A percentile compares a stretch with the other conserved stretches of the same genome.
These are phyloP conservation scores for Yarrowia keelungensis DNA, from an alignment of 805 yeast species.

Conservation along the genomic window DNA sequence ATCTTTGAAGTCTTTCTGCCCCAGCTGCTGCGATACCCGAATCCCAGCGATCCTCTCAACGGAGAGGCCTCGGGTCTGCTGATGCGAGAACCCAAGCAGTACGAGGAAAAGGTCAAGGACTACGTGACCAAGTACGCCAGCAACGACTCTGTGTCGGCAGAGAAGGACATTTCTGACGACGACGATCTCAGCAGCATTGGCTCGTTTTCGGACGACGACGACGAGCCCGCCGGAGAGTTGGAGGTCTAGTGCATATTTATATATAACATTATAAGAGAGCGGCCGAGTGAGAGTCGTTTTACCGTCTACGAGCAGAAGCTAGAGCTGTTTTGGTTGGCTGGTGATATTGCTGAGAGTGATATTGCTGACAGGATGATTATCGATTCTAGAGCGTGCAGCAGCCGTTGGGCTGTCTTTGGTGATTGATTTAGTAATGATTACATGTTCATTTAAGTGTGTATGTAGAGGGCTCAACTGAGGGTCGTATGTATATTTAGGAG, in stretches of 20 bases:
- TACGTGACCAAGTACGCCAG: slow-evolving; percentile 77
- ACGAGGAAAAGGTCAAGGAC: slow-evolving; percentile 67
- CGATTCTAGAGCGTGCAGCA: background rate
- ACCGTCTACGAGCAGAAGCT: background rate
- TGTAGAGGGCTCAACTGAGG: no score
- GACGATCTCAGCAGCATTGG: slow-evolving; percentile 55
- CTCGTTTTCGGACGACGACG: slow-evolving; percentile 52
- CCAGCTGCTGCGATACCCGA: slow-evolving; percentile 88
- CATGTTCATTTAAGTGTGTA: background rate
- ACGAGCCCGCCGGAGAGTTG: slow-evolving; percentile 52
- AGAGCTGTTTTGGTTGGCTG: no score
- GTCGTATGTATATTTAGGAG: no score
- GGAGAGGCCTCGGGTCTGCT: slow-evolving; percentile 86
- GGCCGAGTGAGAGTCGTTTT: slow-evolving; percentile 3
- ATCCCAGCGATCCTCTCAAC: slow-evolving; percentile 92
- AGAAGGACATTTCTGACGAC: slow-evolving; percentile 52
- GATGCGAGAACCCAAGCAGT: slow-evolving; percentile 68
- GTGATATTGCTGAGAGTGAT: no score
- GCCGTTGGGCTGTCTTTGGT: background rate
- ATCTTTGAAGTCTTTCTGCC: slow-evolving; percentile 94
- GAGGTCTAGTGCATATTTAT: slow-evolving; percentile 46
- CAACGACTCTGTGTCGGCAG: slow-evolving; percentile 57
- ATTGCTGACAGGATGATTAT: background rate
- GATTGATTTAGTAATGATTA: slow-evolving; percentile 2
- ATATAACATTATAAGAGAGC: slow-evolving; percentile 17